phyloP scores from a whole-genome alignment of 768 basidiomycete species.

The Crucibulum laeve region DNA sequence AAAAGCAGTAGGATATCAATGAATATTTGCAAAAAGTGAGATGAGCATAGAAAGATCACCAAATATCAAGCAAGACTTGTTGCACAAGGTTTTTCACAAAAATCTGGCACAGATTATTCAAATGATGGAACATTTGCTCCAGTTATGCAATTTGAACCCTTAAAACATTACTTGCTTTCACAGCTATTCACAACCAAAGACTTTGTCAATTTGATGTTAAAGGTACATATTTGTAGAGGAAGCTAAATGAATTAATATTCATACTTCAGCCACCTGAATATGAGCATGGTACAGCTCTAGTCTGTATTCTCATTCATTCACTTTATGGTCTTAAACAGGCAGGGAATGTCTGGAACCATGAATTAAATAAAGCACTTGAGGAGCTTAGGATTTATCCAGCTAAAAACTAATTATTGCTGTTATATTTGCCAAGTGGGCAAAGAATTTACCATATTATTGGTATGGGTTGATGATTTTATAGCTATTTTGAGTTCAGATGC shows the following conservation, averaged over 20 bases:
- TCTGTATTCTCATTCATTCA: constrained; percentile 2
- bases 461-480: background rate
- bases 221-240: constrained; percentile 8
- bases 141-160: constrained; percentile 8
- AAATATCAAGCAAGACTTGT: constrained; percentile 30
- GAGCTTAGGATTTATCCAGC: constrained; percentile 1
- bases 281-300: constrained; percentile 5
- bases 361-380: constrained; percentile 1
- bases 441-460: background rate
- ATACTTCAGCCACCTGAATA: constrained; percentile 23
- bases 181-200: constrained; percentile 3
- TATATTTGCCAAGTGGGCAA: constrained; percentile 1
- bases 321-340: constrained; percentile 9
- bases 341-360: constrained; percentile 2
- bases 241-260: constrained; percentile 21
- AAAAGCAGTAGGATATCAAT: constrained; percentile 13
- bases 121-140: constrained; percentile 16
- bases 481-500: background rate
- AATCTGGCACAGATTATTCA: constrained; percentile 24
- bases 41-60: constrained; percentile 19
- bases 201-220: constrained; percentile 8
- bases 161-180: constrained; percentile 17
- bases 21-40: constrained; percentile 25
- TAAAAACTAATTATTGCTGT: constrained; percentile 2
- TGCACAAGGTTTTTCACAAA: constrained; percentile 30